A percentile compares a stretch with the other conserved stretches of the same genome.
Evolutionary conservation across 208 protist genomes (phyloP).

Genomic region (Acanthamoeba sp.): DNA sequence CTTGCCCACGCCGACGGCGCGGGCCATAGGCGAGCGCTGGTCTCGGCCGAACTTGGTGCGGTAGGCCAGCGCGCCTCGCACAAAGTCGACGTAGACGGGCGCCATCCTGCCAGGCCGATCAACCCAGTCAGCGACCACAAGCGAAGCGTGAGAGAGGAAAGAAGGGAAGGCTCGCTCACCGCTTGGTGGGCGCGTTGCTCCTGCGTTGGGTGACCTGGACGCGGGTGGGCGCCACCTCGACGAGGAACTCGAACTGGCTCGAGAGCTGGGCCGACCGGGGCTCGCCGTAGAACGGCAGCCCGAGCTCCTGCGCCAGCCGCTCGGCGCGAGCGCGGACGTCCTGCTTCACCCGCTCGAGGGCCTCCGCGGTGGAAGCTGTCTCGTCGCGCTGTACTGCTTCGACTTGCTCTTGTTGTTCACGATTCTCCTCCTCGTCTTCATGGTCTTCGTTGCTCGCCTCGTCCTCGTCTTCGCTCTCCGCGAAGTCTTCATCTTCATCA

Average conservation of each 20-base stretch:
- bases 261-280: background rate
- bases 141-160: background rate
- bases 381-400: background rate
- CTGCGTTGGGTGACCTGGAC: slow-evolving; percentile 25
- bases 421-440: background rate
- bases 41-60: slow-evolving; percentile 6
- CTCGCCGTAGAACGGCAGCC: background rate
- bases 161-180: background rate
- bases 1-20: background rate
- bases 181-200: background rate
- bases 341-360: background rate
- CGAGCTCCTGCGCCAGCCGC: background rate
- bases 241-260: slow-evolving; percentile 13
- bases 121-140: background rate
- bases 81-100: slow-evolving; percentile 68
- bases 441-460: background rate
- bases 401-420: background rate
- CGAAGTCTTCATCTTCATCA: background rate
- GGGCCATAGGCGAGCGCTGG: slow-evolving; percentile 35
- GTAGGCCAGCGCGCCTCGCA: background rate
- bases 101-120: background rate
- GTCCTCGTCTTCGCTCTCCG: background rate
- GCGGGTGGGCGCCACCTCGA: background rate
- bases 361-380: background rate
- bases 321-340: background rate